Evolutionary conservation across 768 basidiomycete genomes (phyloP).

Genomic region (Boletus barrowsii): DNA sequence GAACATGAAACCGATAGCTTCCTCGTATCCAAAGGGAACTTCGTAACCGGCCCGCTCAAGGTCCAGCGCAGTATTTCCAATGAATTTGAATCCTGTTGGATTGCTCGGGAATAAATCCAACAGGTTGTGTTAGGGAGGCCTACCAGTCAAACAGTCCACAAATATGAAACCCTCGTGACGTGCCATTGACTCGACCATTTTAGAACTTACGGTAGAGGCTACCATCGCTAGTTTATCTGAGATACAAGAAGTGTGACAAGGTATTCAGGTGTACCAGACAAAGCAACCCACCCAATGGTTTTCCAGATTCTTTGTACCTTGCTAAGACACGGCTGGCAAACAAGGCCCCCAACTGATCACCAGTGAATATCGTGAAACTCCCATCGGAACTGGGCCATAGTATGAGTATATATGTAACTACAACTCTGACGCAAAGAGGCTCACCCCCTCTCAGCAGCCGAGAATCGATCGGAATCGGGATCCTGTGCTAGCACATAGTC

Average conservation of each 20-base stretch:
- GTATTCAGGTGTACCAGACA: conserved; percentile 35
- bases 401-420: conserved; percentile 2
- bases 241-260: conserved; percentile 34
- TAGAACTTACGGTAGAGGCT: conserved; percentile 87
- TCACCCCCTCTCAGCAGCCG: conserved; percentile 69
- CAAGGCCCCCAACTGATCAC: conserved; percentile 74
- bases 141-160: conserved; percentile 81
- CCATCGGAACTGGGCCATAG: conserved; percentile 34
- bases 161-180: conserved; percentile 76
- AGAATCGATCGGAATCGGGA: conserved; percentile 83
- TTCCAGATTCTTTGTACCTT: conserved; percentile 44
- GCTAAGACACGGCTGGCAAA: conserved; percentile 48
- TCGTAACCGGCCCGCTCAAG: conserved; percentile 65
- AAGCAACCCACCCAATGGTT: conserved; percentile 38
- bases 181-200: conserved; percentile 83
- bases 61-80: conserved; percentile 76
- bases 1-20: conserved; percentile 92
- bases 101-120: not conserved
- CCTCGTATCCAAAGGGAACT: conserved; percentile 84
- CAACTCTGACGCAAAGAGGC: conserved; percentile 6
- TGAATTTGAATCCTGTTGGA: conserved; percentile 79
- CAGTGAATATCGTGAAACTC: conserved; percentile 71
- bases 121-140: not conserved
- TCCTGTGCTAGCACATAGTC: conserved; percentile 82
- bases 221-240: conserved; percentile 75